Conservation (phyloP, 2,329 filamentous ascomycete genomes). For the Ceratocystis alfenasii region DNA sequence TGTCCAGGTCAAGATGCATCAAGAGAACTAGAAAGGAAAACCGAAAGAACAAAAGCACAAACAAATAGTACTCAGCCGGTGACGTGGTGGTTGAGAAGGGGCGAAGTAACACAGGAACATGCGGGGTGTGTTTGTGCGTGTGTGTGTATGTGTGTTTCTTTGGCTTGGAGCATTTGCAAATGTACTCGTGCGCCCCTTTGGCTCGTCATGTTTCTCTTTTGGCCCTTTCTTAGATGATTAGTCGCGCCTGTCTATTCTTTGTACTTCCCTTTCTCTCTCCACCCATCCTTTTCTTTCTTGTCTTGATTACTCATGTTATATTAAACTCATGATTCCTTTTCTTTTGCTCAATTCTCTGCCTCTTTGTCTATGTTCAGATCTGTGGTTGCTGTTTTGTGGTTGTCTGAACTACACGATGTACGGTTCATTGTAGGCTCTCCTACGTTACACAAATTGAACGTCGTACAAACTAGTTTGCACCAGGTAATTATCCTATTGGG, state of each 20-base stretch:
- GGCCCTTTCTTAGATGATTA: neutral
- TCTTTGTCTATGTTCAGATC: neutral
- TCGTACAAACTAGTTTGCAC: too few relatives aligned
- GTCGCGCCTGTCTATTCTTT: conserved; percentile 1
- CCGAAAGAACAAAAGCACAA: neutral
- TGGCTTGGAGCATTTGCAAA: neutral
- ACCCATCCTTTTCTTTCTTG: neutral
- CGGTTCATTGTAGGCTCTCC: too few relatives aligned
- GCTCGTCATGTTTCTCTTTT: neutral
- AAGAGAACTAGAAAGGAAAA: conserved; percentile 2
- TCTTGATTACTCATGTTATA: conserved; percentile 10
- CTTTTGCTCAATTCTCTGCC: neutral
- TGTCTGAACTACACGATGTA: too few relatives aligned
- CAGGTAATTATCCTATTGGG: too few relatives aligned
- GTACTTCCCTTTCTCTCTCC: neutral
- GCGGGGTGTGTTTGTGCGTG: neutral
- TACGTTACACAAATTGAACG: too few relatives aligned
- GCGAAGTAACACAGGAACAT: neutral
- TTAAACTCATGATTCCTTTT: conserved; percentile 8
- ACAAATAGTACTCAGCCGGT: neutral
- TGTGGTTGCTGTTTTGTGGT: neutral
- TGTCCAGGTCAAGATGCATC: conserved; percentile 28
- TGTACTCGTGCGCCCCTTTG: neutral
- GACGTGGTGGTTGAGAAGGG: neutral
- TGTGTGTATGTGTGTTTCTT: neutral